These are phyloP conservation scores for Fusarium keratoplasticum DNA, from an alignment of 2,329 filamentous ascomycete species.

Conservation along the genomic window DNA sequence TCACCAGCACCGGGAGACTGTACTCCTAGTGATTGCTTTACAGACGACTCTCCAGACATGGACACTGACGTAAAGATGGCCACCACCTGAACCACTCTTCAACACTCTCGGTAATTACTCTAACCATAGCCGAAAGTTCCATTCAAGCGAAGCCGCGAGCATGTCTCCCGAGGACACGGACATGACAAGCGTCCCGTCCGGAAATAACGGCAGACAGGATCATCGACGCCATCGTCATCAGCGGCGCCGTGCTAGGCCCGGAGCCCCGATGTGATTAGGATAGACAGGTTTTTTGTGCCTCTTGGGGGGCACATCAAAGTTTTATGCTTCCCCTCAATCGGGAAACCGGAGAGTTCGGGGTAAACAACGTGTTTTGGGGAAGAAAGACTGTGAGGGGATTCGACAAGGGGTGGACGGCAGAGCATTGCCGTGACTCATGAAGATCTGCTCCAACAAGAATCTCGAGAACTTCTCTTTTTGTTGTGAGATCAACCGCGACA, in stretches of 20 bases:
- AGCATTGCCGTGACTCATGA: slow-evolving; percentile 23
- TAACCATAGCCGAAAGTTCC: slow-evolving; percentile 31
- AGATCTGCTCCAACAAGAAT: slow-evolving; percentile 12
- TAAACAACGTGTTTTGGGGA: slow-evolving; percentile 4
- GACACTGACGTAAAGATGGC: neutral
- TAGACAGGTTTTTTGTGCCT: neutral
- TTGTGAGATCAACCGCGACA: slow-evolving; percentile 4
- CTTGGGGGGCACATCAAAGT: neutral
- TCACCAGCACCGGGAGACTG: neutral
- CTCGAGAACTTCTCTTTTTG: slow-evolving; percentile 6
- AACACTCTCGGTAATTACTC: neutral
- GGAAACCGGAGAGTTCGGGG: neutral
- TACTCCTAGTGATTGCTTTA: neutral
- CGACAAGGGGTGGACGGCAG: slow-evolving; percentile 23
- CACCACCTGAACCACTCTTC: neutral
- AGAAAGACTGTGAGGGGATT: slow-evolving; percentile 21
- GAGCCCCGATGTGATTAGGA: slow-evolving; percentile 8
- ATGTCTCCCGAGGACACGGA: neutral
- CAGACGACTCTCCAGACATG: neutral
- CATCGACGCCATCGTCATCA: slow-evolving; percentile 22
- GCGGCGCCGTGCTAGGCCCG: slow-evolving; percentile 3
- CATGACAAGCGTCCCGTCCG: slow-evolving; percentile 8
- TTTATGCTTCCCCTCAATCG: slow-evolving; percentile 40
- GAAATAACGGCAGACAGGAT: slow-evolving; percentile 30
- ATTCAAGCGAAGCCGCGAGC: slow-evolving; percentile 33